Conservation (phyloP, 768 basidiomycete species). For the Hericium erinaceus region DNA sequence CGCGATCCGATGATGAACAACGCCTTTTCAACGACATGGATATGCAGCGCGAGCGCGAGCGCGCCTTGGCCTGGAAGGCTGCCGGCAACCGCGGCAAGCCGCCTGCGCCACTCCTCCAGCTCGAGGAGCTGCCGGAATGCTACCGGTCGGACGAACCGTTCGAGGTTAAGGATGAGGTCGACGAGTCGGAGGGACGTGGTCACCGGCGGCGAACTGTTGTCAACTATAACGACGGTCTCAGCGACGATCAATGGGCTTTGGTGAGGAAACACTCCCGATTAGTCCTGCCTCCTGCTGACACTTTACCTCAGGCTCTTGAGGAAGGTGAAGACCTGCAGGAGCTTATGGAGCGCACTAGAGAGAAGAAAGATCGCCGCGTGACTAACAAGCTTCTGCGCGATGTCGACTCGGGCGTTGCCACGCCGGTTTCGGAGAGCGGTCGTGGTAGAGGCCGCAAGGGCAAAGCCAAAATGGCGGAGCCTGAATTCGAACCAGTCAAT, state of each 20-base stretch:
- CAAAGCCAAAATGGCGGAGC: constrained; percentile 45
- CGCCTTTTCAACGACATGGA: constrained; percentile 79
- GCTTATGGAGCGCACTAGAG: constrained; percentile 53
- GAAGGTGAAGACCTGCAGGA: constrained; percentile 77
- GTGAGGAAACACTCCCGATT: constrained; percentile 26
- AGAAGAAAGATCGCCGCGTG: constrained; percentile 47
- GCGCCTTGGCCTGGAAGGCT: constrained; percentile 56
- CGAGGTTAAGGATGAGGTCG: constrained; percentile 52
- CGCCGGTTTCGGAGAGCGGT: constrained; percentile 54
- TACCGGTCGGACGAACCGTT: constrained; percentile 84
- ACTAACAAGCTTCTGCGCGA: constrained; percentile 36
- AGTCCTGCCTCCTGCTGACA: neutral
- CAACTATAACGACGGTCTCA: constrained; percentile 88
- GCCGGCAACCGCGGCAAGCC: constrained; percentile 71
- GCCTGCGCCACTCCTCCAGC: constrained; percentile 66
- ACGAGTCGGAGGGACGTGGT: constrained; percentile 69
- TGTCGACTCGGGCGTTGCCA: constrained; percentile 45
- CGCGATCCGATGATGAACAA: constrained; percentile 74
- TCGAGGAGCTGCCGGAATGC: constrained; percentile 87
- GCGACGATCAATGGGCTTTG: constrained; percentile 90
- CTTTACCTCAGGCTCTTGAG: constrained; percentile 49
- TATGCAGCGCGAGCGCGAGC: constrained; percentile 61
- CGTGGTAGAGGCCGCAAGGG: constrained; percentile 42
- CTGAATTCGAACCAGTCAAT: constrained; percentile 26
- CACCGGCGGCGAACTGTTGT: constrained; percentile 77